phyloP scores from a whole-genome alignment of 805 yeast species.

The Candida orba region DNA sequence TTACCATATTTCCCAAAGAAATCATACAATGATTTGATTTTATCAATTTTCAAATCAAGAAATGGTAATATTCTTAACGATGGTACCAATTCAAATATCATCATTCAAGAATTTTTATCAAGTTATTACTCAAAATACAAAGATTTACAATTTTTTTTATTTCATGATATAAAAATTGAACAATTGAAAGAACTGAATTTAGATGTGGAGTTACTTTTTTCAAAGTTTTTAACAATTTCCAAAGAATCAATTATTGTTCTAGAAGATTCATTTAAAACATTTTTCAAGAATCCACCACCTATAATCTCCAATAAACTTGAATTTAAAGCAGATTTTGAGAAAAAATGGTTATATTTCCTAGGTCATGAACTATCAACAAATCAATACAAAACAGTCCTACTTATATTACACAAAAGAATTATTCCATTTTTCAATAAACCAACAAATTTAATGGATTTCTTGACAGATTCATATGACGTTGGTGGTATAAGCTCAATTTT shows the following conservation, averaged over 20 bases:
- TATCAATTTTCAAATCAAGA: conserved; percentile 29
- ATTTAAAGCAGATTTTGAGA: conserved; percentile 64
- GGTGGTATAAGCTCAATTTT: conserved; percentile 61
- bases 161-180: conserved; percentile 37
- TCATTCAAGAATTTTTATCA: conserved; percentile 49
- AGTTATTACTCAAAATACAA: conserved; percentile 50
- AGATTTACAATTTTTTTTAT: conserved; percentile 75
- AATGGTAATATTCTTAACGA: conserved; percentile 37
- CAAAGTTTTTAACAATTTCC: conserved; percentile 33
- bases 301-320: conserved; percentile 31
- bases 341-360: conserved; percentile 54
- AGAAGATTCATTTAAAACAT: conserved; percentile 30
- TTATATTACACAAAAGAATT: conserved; percentile 73
- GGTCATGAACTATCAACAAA: conserved; percentile 34
- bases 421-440: conserved; percentile 79
- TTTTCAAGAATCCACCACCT: conserved; percentile 41
- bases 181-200: conserved; percentile 8
- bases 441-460: conserved; percentile 82
- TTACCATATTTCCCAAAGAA: conserved; percentile 46
- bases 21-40: conserved; percentile 37
- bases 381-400: conserved; percentile 65
- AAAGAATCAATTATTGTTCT: conserved; percentile 28
- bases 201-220: conserved; percentile 16
- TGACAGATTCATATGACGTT: conserved; percentile 74
- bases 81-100: conserved; percentile 40